Evolutionary conservation across 2,329 filamentous ascomycete genomes (phyloP).

Genomic region (Alternaria hordeiaustralica): DNA sequence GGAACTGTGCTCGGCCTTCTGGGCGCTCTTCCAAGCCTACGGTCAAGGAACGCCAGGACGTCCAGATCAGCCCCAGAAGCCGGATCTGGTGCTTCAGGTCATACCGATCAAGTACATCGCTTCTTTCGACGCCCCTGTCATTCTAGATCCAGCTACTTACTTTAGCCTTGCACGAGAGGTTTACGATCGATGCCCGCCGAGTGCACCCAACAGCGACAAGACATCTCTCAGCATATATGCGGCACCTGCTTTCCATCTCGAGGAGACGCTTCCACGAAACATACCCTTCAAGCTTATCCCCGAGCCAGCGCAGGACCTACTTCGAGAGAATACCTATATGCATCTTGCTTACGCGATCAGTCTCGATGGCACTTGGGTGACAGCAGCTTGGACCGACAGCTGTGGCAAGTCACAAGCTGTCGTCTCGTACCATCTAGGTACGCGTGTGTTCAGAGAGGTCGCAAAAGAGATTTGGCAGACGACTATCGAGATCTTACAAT

Average conservation of each 20-base stretch:
- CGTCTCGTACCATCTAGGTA: constrained; percentile 73
- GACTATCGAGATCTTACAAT: constrained; percentile 74
- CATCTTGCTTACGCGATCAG: constrained; percentile 82
- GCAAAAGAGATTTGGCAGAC: constrained; percentile 79
- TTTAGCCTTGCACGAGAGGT: constrained; percentile 72
- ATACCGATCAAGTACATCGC: constrained; percentile 73
- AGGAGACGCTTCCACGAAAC: constrained; percentile 70
- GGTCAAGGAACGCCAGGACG: constrained; percentile 57
- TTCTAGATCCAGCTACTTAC: constrained; percentile 67
- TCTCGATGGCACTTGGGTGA: constrained; percentile 78
- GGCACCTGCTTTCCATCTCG: constrained; percentile 75
- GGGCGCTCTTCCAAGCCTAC: constrained; percentile 72
- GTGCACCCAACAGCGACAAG: constrained; percentile 40
- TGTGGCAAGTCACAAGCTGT: constrained; percentile 75
- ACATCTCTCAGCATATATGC: constrained; percentile 61
- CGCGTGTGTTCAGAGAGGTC: constrained; percentile 68
- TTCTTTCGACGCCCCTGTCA: constrained; percentile 66
- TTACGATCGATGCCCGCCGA: constrained; percentile 74
- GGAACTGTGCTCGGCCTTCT: constrained; percentile 77
- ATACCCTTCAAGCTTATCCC: constrained; percentile 77
- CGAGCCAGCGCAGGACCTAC: constrained; percentile 72
- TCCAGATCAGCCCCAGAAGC: constrained; percentile 35
- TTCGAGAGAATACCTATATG: constrained; percentile 80
- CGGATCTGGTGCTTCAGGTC: constrained; percentile 78
- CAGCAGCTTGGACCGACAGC: constrained; percentile 81